phyloP scores from a whole-genome alignment of 768 basidiomycete species.

The Xerocomus potaroensis region DNA sequence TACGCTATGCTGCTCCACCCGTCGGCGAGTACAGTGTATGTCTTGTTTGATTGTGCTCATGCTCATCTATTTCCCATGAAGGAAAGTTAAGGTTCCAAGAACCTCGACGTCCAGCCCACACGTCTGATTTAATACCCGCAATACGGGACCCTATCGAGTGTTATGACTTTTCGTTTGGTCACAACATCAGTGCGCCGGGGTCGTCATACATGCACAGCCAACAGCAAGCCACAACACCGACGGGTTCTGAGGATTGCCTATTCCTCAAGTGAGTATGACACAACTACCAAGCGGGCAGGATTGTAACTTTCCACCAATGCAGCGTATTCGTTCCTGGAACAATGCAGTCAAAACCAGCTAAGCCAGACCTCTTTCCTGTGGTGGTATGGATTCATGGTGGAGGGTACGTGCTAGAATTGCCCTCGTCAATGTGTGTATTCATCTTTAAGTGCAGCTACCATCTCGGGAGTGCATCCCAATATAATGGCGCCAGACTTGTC shows the following conservation, averaged over 20 bases:
- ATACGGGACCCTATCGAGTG: neutral
- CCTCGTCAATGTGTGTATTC: constrained; percentile 35
- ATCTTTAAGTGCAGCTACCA: neutral
- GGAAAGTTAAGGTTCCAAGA: neutral
- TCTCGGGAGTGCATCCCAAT: constrained; percentile 10
- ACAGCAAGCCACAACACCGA: neutral
- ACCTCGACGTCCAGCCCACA: neutral
- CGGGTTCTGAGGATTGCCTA: neutral
- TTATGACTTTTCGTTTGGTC: neutral
- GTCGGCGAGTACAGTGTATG: constrained; percentile 31
- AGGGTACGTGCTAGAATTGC: constrained; percentile 35
- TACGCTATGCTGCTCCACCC: constrained; percentile 48
- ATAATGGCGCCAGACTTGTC: constrained; percentile 23
- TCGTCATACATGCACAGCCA: too few relatives aligned
- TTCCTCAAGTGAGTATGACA: neutral
- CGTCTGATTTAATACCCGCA: neutral
- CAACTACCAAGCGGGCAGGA: too few relatives aligned
- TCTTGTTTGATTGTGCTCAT: neutral
- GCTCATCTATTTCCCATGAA: neutral
- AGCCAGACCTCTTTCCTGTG: neutral
- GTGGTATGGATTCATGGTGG: neutral
- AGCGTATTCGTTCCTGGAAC: neutral
- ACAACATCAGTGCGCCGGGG: neutral
- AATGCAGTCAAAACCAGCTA: neutral
- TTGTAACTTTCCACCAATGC: too few relatives aligned